These are phyloP conservation scores for Ulmus americana DNA, from an alignment of 331 rosid genomes.

Conservation along the genomic window DNA sequence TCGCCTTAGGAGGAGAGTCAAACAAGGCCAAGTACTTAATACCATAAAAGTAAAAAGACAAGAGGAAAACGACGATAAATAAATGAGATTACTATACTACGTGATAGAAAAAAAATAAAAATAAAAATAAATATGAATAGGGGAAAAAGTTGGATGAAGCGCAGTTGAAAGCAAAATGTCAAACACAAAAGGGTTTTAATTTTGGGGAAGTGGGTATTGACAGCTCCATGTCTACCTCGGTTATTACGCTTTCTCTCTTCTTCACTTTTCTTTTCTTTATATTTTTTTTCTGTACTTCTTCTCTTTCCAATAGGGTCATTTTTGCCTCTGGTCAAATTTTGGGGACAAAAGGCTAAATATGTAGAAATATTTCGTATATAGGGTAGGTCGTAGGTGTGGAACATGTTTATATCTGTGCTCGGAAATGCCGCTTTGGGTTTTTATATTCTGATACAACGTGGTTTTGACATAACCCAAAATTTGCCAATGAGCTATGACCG, in stretches of 20 bases:
- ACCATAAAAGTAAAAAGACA: conserved; percentile 12
- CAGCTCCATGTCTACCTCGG: conserved; percentile 41
- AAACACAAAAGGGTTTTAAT: conserved; percentile 50
- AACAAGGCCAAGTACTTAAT: conserved; percentile 20
- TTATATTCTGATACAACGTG: too few species aligned
- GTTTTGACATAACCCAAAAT: too few species aligned
- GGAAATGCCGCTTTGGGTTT: too few species aligned
- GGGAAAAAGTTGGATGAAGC: conserved; percentile 25
- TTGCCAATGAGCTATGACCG: too few species aligned
- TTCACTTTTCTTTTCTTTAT: background rate
- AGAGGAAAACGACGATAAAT: conserved; percentile 3
- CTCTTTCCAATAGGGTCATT: background rate
- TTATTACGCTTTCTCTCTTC: conserved; percentile 8
- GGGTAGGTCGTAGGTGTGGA: background rate
- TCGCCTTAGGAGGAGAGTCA: conserved; percentile 6
- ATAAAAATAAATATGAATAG: conserved; percentile 5
- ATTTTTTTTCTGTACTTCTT: conserved; percentile 5
- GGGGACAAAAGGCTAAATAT: background rate
- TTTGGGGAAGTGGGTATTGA: conserved; percentile 45
- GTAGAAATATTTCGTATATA: background rate
- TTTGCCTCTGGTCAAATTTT: background rate
- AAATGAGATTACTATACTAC: background rate
- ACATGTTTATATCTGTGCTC: too few species aligned
- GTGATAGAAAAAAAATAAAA: conserved; percentile 5
- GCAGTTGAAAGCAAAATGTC: conserved; percentile 54